Base-by-base conservation (phyloP, 768 basidiomycete genomes). In the Panaeolus papilionaceus region DNA sequence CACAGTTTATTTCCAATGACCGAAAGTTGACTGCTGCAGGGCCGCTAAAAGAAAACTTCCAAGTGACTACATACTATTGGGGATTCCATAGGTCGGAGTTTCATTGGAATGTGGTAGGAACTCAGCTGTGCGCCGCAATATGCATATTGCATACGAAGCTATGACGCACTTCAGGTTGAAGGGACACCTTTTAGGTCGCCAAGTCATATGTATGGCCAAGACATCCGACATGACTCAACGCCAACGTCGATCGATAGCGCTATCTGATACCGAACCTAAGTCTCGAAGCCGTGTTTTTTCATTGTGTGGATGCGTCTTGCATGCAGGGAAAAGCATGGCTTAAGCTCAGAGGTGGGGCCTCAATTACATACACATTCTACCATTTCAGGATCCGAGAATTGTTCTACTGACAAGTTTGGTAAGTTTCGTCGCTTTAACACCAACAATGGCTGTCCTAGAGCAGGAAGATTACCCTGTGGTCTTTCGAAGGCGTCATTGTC, bases 341-440 rank as follows among this genome's bases (percentile, higher is more conserved):
- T 28, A 58, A 58, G 28, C 54, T 58, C 28, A 33, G 33, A 7
- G 9, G 8, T 26, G 20, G 47, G 26, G n/a, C 16, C 16, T 51
- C 26, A 9, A 51, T 51, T 33, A 33, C 33, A 47, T 26, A 51
- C 47, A 26, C n/a, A 23, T 7, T 7, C n/a, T 51, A 28, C 54
- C 16, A 33, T 33, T 58, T 58, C 14, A 58, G 54, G 54, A 58
- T 58, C 54, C 54, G 54, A 58, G 28, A 58, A n/a, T 9, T 49
- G 10, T 23, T 4, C 23, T 12, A 16, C 16, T 7, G 20, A 20
- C 47, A 3, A n/a, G 7, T 20, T 49, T 49, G 47, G 47, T 49
- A 45, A 2, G 44, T 49, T 49, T 49, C 20, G 12, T 49, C 47
- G 47, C 47, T 49, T 49, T 23, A 49, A 45, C 16, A 20, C 20